Base-by-base conservation (phyloP, 768 basidiomycete genomes). In the Suillus plorans region DNA sequence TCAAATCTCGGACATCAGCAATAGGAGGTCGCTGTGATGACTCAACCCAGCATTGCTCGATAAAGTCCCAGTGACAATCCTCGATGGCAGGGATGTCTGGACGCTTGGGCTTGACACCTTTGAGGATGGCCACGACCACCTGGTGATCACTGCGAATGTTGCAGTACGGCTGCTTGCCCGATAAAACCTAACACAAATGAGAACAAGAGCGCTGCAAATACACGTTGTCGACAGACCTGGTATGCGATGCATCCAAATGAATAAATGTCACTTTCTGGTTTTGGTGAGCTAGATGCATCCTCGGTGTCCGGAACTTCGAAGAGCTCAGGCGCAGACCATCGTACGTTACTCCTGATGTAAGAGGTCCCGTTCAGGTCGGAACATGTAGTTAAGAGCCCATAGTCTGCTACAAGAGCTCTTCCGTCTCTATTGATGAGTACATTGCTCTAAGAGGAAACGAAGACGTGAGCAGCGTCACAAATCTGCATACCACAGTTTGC, bases 51-150 rank as follows among this genome's bases (percentile, higher is more conserved):
- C 80, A 81, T 36, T 67, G 66, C 67, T 78, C 70, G 36, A 82
- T 81, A 20, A 83, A 71, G 1, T 73, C 67, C 81, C 81, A 81
- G 63, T 81, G 80, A 10, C 66, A 66, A 79, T 77, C 16, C 74
- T 73, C 14, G 80, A 77, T 60, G 79, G 78, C 4, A 75, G 73
- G n/a, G 68, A 52, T 10, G 75, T 75, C 0, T 80, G 80, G 60
- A 20, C 63, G 60, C 13, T 36, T 31, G 18, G 63, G 58, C 28
- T 36, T 60, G 16, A 20, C 4, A n/a, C 63, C 63, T 5, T 22
- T 63, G 5, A 58, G 22, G 31, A 63, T 60, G 10, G 55, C 55
- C 18, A 64, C 80, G 20, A 63, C 36, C 18, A 63, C 62, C 52
- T 56, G 37, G 50, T 36, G 31, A 41, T 63, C 62, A 37, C 36